Evolutionary conservation across 2,329 filamentous ascomycete genomes (phyloP).

Genomic region (Stenocarpella maydis): DNA sequence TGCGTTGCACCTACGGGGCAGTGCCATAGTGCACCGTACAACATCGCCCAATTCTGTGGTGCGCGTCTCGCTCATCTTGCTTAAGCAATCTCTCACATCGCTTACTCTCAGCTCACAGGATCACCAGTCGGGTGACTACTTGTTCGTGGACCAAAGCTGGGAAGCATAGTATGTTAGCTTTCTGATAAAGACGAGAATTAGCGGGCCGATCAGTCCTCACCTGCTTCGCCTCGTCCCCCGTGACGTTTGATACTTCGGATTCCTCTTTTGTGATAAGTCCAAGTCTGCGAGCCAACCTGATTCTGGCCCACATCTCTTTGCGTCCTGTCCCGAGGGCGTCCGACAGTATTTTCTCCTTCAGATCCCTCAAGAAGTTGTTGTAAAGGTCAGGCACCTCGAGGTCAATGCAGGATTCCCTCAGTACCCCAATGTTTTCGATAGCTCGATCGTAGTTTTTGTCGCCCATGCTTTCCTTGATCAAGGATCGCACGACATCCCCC

Average conservation of each 20-base stretch:
- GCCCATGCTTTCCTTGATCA: conserved; percentile 78
- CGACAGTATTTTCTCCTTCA: conserved; percentile 77
- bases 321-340: conserved; percentile 79
- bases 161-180: neutral
- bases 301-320: conserved; percentile 81
- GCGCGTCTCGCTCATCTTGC: neutral
- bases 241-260: conserved; percentile 71
- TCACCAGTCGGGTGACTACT: neutral
- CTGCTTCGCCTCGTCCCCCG: conserved; percentile 74
- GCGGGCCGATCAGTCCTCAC: conserved; percentile 44
- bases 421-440: conserved; percentile 77
- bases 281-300: conserved; percentile 68
- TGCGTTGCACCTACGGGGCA: neutral
- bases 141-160: conserved; percentile 8
- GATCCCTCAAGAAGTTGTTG: conserved; percentile 73
- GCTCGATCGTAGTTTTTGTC: conserved; percentile 78
- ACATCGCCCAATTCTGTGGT: neutral
- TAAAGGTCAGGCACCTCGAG: conserved; percentile 80
- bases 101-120: neutral
- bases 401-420: conserved; percentile 79
- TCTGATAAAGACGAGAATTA: neutral
- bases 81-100: neutral
- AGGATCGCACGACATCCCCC: conserved; percentile 71
- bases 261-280: conserved; percentile 75
- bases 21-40: neutral